Percentiles rank a stretch among this genome's conserved stretches.
These are phyloP conservation scores for Colletotrichum sojae DNA, from an alignment of 2,329 filamentous ascomycete species.

Conservation along the genomic window DNA sequence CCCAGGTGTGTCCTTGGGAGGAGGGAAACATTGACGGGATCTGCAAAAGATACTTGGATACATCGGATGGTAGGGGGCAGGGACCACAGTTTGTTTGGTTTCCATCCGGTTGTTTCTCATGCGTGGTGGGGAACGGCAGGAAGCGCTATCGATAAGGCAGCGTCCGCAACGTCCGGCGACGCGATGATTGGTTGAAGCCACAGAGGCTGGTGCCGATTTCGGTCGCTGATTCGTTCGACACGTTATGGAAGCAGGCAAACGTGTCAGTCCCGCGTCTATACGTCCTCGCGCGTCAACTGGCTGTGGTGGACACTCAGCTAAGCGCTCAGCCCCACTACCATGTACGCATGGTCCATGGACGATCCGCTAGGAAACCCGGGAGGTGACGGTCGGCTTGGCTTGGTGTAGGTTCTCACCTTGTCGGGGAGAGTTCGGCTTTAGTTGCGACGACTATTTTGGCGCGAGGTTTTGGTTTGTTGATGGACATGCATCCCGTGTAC, in stretches of 20 bases:
- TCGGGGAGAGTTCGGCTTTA: neutral
- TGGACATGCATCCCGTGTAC: neutral
- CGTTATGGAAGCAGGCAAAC: neutral
- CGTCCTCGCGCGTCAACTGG: constrained; percentile 14
- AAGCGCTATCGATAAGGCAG: constrained; percentile 38
- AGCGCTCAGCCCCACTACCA: neutral
- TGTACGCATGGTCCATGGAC: neutral
- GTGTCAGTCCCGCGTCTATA: neutral
- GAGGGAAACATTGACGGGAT: neutral
- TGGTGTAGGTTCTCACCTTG: too few species aligned
- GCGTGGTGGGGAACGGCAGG: constrained; percentile 14
- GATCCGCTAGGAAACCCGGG: neutral
- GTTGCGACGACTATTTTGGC: neutral
- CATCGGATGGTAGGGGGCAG: too few species aligned
- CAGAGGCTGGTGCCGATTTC: neutral
- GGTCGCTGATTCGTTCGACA: neutral
- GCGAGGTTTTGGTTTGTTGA: neutral
- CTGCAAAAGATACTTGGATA: constrained; percentile 5
- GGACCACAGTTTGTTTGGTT: neutral
- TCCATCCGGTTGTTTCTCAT: neutral
- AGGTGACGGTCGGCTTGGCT: too few species aligned
- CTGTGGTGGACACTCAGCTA: constrained; percentile 3
- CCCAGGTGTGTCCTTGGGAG: neutral
- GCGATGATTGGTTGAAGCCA: neutral
- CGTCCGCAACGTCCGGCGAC: neutral